Base-by-base conservation (phyloP, 2,329 filamentous ascomycete genomes). In the Saccharata proteae region DNA sequence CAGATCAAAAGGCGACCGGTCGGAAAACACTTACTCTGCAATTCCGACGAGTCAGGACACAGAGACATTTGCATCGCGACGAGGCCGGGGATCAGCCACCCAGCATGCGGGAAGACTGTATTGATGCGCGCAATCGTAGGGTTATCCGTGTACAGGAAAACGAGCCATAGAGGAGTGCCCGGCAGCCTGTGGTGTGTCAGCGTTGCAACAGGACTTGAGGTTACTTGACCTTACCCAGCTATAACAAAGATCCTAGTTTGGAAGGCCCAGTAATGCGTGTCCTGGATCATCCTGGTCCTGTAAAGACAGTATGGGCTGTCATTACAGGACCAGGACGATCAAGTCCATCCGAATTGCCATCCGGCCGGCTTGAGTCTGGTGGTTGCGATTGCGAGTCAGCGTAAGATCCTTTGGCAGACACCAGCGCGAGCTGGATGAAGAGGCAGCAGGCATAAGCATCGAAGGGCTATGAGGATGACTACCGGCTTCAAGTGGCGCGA, bases 11-110 rank as follows among this genome's bases (percentile, higher is more conserved):
- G 43, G 37, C 26, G 19, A 3, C 5, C 22, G 11, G 19, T 24
- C 4, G 6, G 18, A 16, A 21, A 12, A n/a, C 28, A 37, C 61
- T 54, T 56, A 68, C 62, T 85, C 80, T 41, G 80, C 80, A 40
- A 86, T 83, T 51, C 80, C 80, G 26, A 80, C 80, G 29, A 77
- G 76, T 84, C 60, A 86, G 69, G n/a, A 86, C 64, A 19, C 76
- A 47, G 79, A 77, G 19, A 86, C 78, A 45, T 85, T 79, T 26
- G 84, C 77, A 59, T 78, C n/a, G n/a, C n/a, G n/a, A n/a, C n/a
- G n/a, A n/a, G n/a, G n/a, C n/a, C n/a, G n/a, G n/a, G n/a, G n/a
- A n/a, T n/a, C n/a, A n/a, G n/a, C 73, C 75, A 80, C 48, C 74
- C 67, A 3, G 73, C 69, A 29, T 75, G 72, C 10, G 73, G 57